Base-by-base conservation (phyloP, 805 yeast genomes). In the Ogataea methylovora region DNA sequence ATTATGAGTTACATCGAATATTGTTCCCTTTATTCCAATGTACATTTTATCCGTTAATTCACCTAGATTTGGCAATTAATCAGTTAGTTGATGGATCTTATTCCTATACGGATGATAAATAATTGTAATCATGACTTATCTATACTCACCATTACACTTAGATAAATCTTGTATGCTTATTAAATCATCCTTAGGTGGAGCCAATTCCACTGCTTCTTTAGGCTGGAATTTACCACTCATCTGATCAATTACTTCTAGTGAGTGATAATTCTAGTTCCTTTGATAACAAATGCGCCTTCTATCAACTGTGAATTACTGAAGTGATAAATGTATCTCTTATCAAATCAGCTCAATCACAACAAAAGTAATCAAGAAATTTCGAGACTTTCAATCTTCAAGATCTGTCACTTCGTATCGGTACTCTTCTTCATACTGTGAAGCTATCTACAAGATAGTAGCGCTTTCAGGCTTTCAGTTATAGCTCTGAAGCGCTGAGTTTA, bases 1-100 rank as follows among this genome's bases (percentile, higher is more conserved):
- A 49, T 84, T 85, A 30, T 61, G 51, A 0, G 84, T 70, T 8
- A 86, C 95, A 48, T 85, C 95, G 53, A 84, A 86, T 9, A 86
- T 74, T 2, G 66, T 67, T 15, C 94, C 92, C 40, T 78, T 76
- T 46, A 85, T 78, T 7, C 77, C 92, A 14, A 85, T 81, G 55
- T 77, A 85, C 43, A 83, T 69, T 38, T 69, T 57, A 7, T 65
- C 60, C 13, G 51, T 41, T 34, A 61, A 51, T 8, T 58, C 59
- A 5, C 76, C 76, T 61, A 23, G 37, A 21, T 8, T 21, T 8
- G 23, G 8, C 23, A 8, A 8, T 21, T 21, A 10, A 10, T 8
- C 10, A 8, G 8, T 10, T 21, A 8, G 10, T 8, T 21, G 23
- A 10, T 21, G 8, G 10, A 21, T 21, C 10, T 16, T 16, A 27